phyloP scores from a whole-genome alignment of 2,329 filamentous ascomycete genomes.

The Canariomyces notabilis region DNA sequence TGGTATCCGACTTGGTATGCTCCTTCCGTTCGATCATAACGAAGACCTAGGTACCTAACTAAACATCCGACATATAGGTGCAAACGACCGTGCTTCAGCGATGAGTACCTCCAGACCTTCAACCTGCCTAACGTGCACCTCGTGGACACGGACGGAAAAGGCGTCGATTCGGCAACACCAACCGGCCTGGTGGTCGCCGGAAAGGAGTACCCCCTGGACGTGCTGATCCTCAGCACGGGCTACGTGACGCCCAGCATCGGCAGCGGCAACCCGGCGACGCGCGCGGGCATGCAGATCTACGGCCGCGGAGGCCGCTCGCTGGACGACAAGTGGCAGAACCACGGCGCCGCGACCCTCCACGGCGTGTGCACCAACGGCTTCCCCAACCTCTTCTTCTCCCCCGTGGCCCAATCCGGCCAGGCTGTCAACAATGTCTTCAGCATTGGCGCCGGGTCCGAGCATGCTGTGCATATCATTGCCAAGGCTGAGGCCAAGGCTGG shows the following conservation, averaged over 20 bases:
- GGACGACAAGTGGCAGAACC: constrained; percentile 38
- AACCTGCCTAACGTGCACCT: constrained; percentile 55
- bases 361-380: constrained; percentile 45
- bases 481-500: constrained; percentile 24
- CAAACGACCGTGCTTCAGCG: constrained; percentile 59
- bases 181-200: constrained; percentile 43
- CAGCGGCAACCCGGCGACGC: constrained; percentile 18
- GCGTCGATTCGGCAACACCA: constrained; percentile 43
- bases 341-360: constrained; percentile 47
- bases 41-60: background rate
- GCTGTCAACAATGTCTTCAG: constrained; percentile 36
- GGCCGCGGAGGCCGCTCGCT: constrained; percentile 43
- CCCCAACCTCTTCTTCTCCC: constrained; percentile 50
- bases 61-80: constrained; percentile 34
- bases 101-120: constrained; percentile 54
- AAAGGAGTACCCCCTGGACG: constrained; percentile 40
- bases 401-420: constrained; percentile 37
- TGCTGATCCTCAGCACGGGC: constrained; percentile 35
- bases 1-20: constrained; percentile 52
- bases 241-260: constrained; percentile 29
- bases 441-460: constrained; percentile 34
- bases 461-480: constrained; percentile 38
- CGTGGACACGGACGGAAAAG: constrained; percentile 53
- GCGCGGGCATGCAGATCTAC: constrained; percentile 29
- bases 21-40: background rate